Percentiles rank a stretch among this genome's conserved stretches.
Conservation (phyloP, 345 rosid species). For the Bruguiera gymnorhiza region DNA sequence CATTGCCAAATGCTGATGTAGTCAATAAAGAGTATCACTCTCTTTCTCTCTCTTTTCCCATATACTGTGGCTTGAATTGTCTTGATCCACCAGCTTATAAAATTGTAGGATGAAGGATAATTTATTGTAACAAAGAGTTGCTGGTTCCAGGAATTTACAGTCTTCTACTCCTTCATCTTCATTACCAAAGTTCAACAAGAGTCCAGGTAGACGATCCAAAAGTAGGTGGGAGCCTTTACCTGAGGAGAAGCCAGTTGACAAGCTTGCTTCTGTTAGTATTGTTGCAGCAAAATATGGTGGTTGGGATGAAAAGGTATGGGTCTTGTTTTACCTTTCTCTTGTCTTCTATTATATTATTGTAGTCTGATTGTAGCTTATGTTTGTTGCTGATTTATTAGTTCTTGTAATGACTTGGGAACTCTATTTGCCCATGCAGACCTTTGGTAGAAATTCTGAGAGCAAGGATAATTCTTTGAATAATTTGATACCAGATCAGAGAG, state of each 20-base stretch:
- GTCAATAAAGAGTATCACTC: constrained; percentile 51
- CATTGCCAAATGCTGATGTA: constrained; percentile 42
- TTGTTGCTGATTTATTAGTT: background rate
- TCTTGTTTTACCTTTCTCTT: background rate
- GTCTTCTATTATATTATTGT: background rate
- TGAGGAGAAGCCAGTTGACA: constrained; percentile 58
- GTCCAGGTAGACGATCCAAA: constrained; percentile 72
- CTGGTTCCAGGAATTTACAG: constrained; percentile 30
- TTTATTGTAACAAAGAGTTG: background rate
- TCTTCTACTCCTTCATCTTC: constrained; percentile 35
- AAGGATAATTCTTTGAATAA: constrained; percentile 48
- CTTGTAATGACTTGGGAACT: constrained; percentile 1
- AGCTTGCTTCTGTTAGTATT: constrained; percentile 36
- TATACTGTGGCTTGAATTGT: background rate
- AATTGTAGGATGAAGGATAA: no score
- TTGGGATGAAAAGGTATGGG: constrained; percentile 60
- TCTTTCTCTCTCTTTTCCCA: background rate
- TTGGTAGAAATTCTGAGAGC: constrained; percentile 37
- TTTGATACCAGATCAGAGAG: constrained; percentile 46
- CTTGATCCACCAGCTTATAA: no score
- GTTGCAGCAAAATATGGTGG: constrained; percentile 51
- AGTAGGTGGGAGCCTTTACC: constrained; percentile 98
- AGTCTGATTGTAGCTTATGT: background rate
- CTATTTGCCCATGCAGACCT: constrained; percentile 39
- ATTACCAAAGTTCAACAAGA: constrained; percentile 44